Evolutionary conservation across 768 basidiomycete genomes (phyloP).

Genomic region (Xerocomellus chrysenteron): DNA sequence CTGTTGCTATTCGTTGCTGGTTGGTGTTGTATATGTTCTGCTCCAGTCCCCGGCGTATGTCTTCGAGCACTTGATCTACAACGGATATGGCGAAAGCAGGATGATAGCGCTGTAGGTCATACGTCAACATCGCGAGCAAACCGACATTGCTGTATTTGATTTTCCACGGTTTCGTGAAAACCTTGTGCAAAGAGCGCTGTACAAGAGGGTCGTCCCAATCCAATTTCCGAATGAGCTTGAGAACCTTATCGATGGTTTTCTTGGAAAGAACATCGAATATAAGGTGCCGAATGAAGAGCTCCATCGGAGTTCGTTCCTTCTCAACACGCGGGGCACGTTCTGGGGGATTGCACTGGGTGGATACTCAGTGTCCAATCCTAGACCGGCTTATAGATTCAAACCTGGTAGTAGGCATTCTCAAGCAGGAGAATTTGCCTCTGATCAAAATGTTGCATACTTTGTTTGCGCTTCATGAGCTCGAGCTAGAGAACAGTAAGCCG

Average conservation of each 20-base stretch:
- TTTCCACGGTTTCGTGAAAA: slow-evolving; percentile 99
- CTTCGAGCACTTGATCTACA: slow-evolving; percentile 93
- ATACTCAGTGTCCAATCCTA: slow-evolving; percentile 10
- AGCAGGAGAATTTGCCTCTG: slow-evolving; percentile 84
- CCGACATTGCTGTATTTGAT: slow-evolving; percentile 89
- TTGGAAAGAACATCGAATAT: slow-evolving; percentile 91
- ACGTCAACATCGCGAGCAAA: slow-evolving; percentile 90
- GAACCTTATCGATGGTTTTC: slow-evolving; percentile 93
- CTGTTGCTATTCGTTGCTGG: slow-evolving; percentile 85
- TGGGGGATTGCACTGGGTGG: slow-evolving; percentile 87
- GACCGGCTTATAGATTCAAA: slow-evolving; percentile 26
- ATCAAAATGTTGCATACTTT: slow-evolving; percentile 90
- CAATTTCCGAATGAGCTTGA: slow-evolving; percentile 89
- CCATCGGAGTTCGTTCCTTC: slow-evolving; percentile 82
- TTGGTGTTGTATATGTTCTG: slow-evolving; percentile 94
- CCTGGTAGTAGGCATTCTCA: slow-evolving; percentile 99
- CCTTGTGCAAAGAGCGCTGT: slow-evolving; percentile 69
- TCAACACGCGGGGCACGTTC: slow-evolving; percentile 85
- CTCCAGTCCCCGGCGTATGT: slow-evolving; percentile 87
- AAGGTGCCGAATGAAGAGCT: slow-evolving; percentile 94
- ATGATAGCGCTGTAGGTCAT: slow-evolving; percentile 92
- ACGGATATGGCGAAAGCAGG: slow-evolving; percentile 84
- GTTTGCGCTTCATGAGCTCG: slow-evolving; percentile 93
- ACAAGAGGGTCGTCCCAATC: slow-evolving; percentile 85
- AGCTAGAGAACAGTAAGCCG: slow-evolving; percentile 51